Base-by-base conservation (phyloP, 75 land plant species). In the Selaginella tamariscina region DNA sequence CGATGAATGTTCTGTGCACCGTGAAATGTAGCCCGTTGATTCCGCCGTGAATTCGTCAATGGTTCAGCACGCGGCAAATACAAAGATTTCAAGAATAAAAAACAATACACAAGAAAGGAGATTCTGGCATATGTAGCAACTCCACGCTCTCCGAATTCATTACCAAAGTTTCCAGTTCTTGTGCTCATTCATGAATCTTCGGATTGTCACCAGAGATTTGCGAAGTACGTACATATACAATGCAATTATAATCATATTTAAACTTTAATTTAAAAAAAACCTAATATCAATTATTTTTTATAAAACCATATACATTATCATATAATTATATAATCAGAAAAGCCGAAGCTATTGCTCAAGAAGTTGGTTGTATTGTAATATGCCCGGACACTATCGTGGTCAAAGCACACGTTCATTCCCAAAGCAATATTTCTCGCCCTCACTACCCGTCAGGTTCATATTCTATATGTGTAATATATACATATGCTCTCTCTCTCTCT, bases 391-490 rank as follows among this genome's bases (percentile, higher is more conserved):
- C 75, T 73, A 55, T 33, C 56, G 72, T 20, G 75, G 75, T 23
- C 71, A 68, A 33, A 73, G 75, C 31, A 73, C 75, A 28, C 71
- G 71, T 29, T 73, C 63, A 68, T 73, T 27, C 75, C 75, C 62
- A 73, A 73, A 57, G 75, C 75, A 5, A 73, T 73, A 1, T 73
- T 68, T 31, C 57, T 73, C 32, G 75, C 75, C 27, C 71, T 73
- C 0, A 27, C 64, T 0, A 68, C 75, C 28, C 32, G 64, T 8
- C 75, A 73, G 75, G 75, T 73, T 27, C 44, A 32, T 2, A 64
- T 30, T 64, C 31, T 22, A 29, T 22, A 22, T 1, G 1, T 39
- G 55, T 23, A 68, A 39, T n/a, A n/a, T n/a, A n/a, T n/a, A n/a
- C n/a, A n/a, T n/a, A n/a, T n/a, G n/a, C n/a, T n/a, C n/a, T n/a